Conservation (phyloP, 2,329 filamentous ascomycete species). For the Hirsutella thompsonii region DNA sequence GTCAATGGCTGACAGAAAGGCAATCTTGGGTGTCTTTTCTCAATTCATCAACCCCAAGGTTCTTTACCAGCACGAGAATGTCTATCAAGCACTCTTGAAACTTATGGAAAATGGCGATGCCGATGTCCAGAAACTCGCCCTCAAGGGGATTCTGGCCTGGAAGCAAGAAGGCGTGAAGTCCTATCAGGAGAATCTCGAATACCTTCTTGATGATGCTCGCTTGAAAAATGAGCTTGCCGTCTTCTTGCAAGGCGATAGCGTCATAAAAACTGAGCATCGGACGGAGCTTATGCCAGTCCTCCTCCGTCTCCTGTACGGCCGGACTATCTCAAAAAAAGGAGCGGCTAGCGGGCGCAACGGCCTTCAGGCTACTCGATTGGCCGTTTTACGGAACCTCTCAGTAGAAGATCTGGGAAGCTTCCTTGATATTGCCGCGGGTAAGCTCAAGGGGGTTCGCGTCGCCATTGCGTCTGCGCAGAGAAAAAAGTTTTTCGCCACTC, state of each 20-base stretch:
- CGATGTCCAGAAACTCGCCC: slow-evolving; percentile 73
- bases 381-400: slow-evolving; percentile 66
- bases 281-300: slow-evolving; percentile 70
- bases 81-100: slow-evolving; percentile 61
- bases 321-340: slow-evolving; percentile 72
- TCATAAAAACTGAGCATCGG: slow-evolving; percentile 63
- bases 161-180: slow-evolving; percentile 62
- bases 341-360: slow-evolving; percentile 65
- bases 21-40: slow-evolving; percentile 67
- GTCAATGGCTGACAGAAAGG: slow-evolving; percentile 71
- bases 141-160: slow-evolving; percentile 83
- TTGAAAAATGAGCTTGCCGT: slow-evolving; percentile 92
- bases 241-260: slow-evolving; percentile 63
- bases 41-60: slow-evolving; percentile 80
- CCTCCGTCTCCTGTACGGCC: slow-evolving; percentile 77
- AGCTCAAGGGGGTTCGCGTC: slow-evolving; percentile 48
- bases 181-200: slow-evolving; percentile 77
- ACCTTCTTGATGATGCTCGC: slow-evolving; percentile 76
- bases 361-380: slow-evolving; percentile 67
- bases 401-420: slow-evolving; percentile 68
- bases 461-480: slow-evolving; percentile 34
- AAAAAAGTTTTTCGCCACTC: slow-evolving; percentile 39
- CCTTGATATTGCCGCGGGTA: slow-evolving; percentile 67
- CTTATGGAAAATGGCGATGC: slow-evolving; percentile 79
- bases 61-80: slow-evolving; percentile 63